These are phyloP conservation scores for Nematodospora valgi DNA, from an alignment of 805 yeast species.

Conservation along the genomic window DNA sequence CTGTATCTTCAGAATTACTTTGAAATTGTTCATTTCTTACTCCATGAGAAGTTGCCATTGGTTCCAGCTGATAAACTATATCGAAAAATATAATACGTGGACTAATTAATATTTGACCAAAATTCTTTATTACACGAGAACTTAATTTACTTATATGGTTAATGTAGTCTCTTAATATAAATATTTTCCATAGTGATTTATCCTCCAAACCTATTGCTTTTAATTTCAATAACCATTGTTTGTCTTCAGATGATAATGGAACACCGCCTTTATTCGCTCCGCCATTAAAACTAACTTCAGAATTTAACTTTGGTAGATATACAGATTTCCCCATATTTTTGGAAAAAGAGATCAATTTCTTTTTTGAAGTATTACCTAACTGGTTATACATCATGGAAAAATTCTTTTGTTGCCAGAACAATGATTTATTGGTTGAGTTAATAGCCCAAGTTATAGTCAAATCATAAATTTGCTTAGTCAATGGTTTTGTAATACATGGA, in stretches of 20 bases:
- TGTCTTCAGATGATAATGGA: constrained; percentile 59
- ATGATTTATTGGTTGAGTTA: constrained; percentile 53
- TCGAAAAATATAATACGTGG: constrained; percentile 40
- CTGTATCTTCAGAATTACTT: constrained; percentile 11
- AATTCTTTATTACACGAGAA: neutral
- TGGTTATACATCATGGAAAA: constrained; percentile 11
- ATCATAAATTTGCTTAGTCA: constrained; percentile 63
- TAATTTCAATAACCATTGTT: constrained; percentile 68
- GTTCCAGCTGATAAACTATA: constrained; percentile 36
- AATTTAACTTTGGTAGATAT: constrained; percentile 20
- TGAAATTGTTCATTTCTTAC: neutral
- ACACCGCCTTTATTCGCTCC: constrained; percentile 12
- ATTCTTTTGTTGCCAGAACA: constrained; percentile 69
- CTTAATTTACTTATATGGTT: constrained; percentile 46
- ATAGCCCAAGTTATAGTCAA: constrained; percentile 69
- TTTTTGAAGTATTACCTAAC: constrained; percentile 9
- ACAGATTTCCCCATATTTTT: constrained; percentile 37
- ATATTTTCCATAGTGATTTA: constrained; percentile 79
- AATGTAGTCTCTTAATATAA: constrained; percentile 65
- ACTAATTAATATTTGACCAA: constrained; percentile 5
- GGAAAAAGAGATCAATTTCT: constrained; percentile 23
- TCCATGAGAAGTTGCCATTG: constrained; percentile 9
- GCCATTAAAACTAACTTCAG: constrained; percentile 5
- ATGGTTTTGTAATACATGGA: constrained; percentile 64
- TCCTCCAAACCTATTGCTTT: constrained; percentile 70